phyloP scores from a whole-genome alignment of 2,329 filamentous ascomycete species.

The Aspergillus costaricaensis region DNA sequence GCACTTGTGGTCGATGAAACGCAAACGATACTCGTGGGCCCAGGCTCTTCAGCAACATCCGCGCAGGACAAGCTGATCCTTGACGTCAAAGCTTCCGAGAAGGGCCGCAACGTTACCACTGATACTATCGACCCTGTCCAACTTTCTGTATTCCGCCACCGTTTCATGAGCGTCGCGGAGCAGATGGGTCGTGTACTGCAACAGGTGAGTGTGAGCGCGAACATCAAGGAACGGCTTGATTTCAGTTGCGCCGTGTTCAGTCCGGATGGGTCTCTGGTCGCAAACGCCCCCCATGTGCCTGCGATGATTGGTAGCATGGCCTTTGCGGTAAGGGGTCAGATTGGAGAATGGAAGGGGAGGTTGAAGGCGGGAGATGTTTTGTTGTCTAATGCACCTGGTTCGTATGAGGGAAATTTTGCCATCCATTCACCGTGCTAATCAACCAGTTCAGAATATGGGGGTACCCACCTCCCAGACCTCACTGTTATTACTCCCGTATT shows the following conservation, averaged over 20 bases:
- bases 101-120: neutral
- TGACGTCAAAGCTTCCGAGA: conserved; percentile 26
- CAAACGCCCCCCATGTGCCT: conserved; percentile 70
- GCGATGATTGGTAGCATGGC: conserved; percentile 79
- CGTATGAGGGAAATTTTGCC: conserved; percentile 25
- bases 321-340: conserved; percentile 73
- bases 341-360: conserved; percentile 69
- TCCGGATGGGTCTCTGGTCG: conserved; percentile 59
- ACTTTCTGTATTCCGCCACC: conserved; percentile 76
- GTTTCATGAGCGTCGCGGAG: conserved; percentile 84
- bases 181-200: conserved; percentile 79
- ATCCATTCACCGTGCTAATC: neutral
- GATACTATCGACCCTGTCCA: conserved; percentile 67
- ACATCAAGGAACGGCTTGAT: conserved; percentile 81
- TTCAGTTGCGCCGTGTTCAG: conserved; percentile 81
- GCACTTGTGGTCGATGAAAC: conserved; percentile 45
- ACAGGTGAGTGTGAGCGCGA: conserved; percentile 73
- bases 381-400: conserved; percentile 71
- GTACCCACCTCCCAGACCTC: conserved; percentile 76
- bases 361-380: conserved; percentile 72
- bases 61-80: conserved; percentile 43
- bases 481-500: conserved; percentile 57
- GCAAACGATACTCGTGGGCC: conserved; percentile 50
- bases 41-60: conserved; percentile 39
- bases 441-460: conserved; percentile 48